Conservation (phyloP, 1,139 yeast species). For the Blastobotrys elegans region DNA sequence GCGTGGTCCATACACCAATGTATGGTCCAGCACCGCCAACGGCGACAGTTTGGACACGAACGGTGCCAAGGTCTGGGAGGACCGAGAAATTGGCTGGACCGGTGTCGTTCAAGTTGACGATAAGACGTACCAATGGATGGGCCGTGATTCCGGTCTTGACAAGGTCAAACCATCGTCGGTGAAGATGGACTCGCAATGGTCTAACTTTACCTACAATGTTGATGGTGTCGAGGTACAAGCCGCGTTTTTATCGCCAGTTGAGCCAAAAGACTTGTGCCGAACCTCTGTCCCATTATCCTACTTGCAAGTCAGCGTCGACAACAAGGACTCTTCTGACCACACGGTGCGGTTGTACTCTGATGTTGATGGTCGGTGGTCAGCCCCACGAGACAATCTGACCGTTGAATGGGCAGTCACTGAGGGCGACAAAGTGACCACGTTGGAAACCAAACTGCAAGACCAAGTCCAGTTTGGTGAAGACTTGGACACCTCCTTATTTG, state of each 20-base stretch:
- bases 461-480: slow-evolving; percentile 6
- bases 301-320: not conserved
- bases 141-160: not conserved
- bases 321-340: not conserved
- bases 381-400: not conserved
- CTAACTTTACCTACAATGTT: slow-evolving; percentile 6
- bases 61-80: slow-evolving; percentile 12
- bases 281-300: slow-evolving; percentile 9
- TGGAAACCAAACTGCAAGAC: not conserved
- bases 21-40: slow-evolving; percentile 7
- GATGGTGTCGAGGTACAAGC: slow-evolving; percentile 7
- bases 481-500: slow-evolving; percentile 3
- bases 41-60: slow-evolving; percentile 3
- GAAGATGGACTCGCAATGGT: slow-evolving; percentile 6
- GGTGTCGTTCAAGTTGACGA: slow-evolving; percentile 8
- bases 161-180: slow-evolving; percentile 1
- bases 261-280: slow-evolving; percentile 6
- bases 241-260: slow-evolving; percentile 7
- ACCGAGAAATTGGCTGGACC: slow-evolving; percentile 8
- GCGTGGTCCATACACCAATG: slow-evolving; percentile 10
- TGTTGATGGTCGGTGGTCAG: slow-evolving; percentile 7
- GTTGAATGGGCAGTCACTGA: not conserved
- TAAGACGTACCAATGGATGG: slow-evolving; percentile 8
- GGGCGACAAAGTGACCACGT: not conserved
- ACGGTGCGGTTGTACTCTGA: slow-evolving; percentile 6